phyloP scores from a whole-genome alignment of 257 asterid genomes.

The Fraxinus cuspidata region DNA sequence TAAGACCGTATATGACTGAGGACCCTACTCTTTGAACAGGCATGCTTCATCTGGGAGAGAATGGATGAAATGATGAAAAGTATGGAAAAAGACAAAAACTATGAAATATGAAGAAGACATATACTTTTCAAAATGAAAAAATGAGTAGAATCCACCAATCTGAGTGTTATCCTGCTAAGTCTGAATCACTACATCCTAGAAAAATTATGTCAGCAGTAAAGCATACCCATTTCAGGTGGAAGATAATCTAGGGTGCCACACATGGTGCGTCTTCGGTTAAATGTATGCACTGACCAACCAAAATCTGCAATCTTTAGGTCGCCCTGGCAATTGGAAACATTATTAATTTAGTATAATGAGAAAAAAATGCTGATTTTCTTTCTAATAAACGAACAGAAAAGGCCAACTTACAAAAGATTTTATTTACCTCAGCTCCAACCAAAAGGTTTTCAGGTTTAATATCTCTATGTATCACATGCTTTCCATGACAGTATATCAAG shows the following conservation, averaged over 20 bases:
- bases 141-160: no score
- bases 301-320: constrained; percentile 96
- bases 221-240: constrained; percentile 99
- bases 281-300: constrained; percentile 99
- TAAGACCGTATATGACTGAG: no score
- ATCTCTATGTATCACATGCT: constrained; percentile 95
- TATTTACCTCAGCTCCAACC: constrained; percentile 83
- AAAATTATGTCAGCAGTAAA: background rate
- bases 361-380: constrained; percentile 12
- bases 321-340: constrained; percentile 56
- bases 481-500: constrained; percentile 91
- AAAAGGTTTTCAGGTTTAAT: constrained; percentile 96
- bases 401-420: background rate
- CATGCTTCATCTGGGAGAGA: no score
- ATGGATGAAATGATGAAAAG: no score
- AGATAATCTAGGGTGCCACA: constrained; percentile 98
- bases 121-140: no score
- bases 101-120: no score
- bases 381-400: background rate
- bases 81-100: no score
- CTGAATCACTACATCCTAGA: background rate
- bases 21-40: no score
- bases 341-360: background rate
- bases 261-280: constrained; percentile 92
- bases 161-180: no score